Percentiles rank a stretch among this genome's conserved stretches.
These are phyloP conservation scores for Juncus inflexus DNA, from an alignment of 176 grass and related monocot genomes.

Conservation along the genomic window DNA sequence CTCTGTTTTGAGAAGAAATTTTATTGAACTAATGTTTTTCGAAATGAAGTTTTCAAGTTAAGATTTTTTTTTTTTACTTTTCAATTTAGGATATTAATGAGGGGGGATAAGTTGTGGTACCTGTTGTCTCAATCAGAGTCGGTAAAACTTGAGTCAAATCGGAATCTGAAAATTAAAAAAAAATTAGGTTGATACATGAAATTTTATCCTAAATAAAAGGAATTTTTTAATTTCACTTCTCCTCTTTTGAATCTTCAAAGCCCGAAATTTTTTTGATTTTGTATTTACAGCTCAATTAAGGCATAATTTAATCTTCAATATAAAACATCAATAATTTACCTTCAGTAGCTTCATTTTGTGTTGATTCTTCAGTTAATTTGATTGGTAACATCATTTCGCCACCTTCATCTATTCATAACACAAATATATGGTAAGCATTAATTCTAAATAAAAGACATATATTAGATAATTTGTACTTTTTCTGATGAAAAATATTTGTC, in stretches of 20 bases:
- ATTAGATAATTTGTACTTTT: not conserved
- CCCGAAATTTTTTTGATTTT: no score
- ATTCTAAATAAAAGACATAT: not conserved
- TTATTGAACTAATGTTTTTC: no score
- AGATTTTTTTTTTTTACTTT: no score
- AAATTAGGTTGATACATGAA: no score
- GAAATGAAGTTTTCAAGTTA: no score
- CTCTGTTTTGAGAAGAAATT: not conserved
- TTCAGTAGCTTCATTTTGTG: conserved; percentile 10
- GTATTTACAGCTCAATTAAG: no score
- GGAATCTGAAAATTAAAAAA: not conserved
- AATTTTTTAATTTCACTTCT: not conserved
- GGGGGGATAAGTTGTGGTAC: not conserved
- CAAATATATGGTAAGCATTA: not conserved
- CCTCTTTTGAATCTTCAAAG: conserved; percentile 2
- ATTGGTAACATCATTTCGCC: conserved; percentile 23
- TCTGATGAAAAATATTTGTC: not conserved
- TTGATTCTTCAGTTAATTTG: conserved; percentile 1
- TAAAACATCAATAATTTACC: no score
- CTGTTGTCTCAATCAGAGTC: not conserved
- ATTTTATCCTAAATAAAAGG: no score
- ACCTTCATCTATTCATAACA: not conserved
- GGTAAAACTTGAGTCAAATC: conserved; percentile 10
- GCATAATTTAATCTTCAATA: no score
- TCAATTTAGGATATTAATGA: no score